Conservation (phyloP, 176 grass and related monocot genomes). For the Thinopyrum elongatum region DNA sequence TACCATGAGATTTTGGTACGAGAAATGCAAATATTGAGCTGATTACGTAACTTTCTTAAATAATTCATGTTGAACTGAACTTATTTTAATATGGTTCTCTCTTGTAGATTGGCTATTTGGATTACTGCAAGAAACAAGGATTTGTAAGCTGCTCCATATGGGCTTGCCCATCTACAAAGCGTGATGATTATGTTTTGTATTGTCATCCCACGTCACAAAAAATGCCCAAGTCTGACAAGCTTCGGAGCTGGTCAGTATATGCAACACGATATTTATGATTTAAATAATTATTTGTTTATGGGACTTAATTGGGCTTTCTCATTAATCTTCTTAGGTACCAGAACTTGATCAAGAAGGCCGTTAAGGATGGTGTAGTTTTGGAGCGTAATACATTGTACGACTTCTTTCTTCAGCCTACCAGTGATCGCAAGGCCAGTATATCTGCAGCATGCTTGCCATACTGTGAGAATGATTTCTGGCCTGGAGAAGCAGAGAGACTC, state of each 20-base stretch:
- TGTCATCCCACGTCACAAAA: constrained; percentile 91
- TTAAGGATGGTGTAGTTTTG: constrained; percentile 73
- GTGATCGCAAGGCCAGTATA: constrained; percentile 70
- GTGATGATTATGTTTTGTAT: constrained; percentile 94
- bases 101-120: constrained; percentile 79
- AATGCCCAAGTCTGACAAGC: constrained; percentile 93
- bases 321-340: constrained; percentile 73
- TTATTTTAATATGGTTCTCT: constrained; percentile 11
- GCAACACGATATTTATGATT: background rate
- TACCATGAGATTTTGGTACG: constrained; percentile 97
- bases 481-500: constrained; percentile 81
- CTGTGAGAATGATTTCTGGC: constrained; percentile 94
- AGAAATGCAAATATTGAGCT: constrained; percentile 19
- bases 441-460: constrained; percentile 86
- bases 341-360: constrained; percentile 67
- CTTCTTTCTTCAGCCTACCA: constrained; percentile 67
- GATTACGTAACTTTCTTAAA: constrained; percentile 10
- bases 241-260: constrained; percentile 69
- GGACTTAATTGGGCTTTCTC: constrained; percentile 17
- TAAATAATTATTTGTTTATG: constrained; percentile 19
- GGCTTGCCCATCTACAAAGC: constrained; percentile 91
- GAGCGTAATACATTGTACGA: constrained; percentile 81
- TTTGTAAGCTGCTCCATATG: constrained; percentile 97
- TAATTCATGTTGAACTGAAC: constrained; percentile 20
- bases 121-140: constrained; percentile 88